phyloP scores from a whole-genome alignment of 768 basidiomycete genomes.

The Fibroporia radiculosa region DNA sequence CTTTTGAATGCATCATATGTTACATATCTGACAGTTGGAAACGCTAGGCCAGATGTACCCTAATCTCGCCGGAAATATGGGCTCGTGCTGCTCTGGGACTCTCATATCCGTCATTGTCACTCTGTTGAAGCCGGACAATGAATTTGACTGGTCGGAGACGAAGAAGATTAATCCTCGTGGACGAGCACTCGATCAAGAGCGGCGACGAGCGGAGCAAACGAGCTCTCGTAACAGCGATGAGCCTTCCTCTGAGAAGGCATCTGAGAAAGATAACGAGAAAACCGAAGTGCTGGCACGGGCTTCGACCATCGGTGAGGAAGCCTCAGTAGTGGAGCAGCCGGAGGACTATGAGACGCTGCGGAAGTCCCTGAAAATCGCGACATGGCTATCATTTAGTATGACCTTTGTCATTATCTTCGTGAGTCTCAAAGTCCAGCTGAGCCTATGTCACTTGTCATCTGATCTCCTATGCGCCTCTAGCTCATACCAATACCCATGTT shows the following conservation, averaged over 20 bases:
- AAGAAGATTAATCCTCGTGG: conserved; percentile 5
- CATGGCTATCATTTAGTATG: conserved; percentile 1
- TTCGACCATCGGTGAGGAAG: background rate
- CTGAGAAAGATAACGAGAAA: conserved; percentile 1
- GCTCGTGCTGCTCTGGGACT: conserved; percentile 4
- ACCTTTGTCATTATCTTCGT: conserved; percentile 5
- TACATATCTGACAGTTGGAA: too few species aligned
- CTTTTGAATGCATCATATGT: background rate
- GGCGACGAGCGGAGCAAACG: background rate
- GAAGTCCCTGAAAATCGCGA: conserved; percentile 3
- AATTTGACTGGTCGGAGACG: conserved; percentile 6
- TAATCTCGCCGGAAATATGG: conserved; percentile 2
- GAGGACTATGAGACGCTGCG: conserved; percentile 1
- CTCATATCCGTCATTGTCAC: conserved; percentile 4
- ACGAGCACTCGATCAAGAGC: background rate
- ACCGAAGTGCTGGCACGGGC: background rate
- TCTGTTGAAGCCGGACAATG: conserved; percentile 4
- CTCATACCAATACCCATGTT: conserved; percentile 7
- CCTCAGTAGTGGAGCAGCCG: background rate
- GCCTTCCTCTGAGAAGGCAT: background rate
- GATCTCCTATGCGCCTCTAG: background rate
- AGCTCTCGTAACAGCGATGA: background rate
- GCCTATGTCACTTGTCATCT: background rate
- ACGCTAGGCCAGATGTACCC: conserved; percentile 2
- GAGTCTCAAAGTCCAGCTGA: background rate